Percentiles rank a stretch among this genome's conserved stretches.
phyloP scores from a whole-genome alignment of 331 rosid species.

The Pyracantha coccinea region DNA sequence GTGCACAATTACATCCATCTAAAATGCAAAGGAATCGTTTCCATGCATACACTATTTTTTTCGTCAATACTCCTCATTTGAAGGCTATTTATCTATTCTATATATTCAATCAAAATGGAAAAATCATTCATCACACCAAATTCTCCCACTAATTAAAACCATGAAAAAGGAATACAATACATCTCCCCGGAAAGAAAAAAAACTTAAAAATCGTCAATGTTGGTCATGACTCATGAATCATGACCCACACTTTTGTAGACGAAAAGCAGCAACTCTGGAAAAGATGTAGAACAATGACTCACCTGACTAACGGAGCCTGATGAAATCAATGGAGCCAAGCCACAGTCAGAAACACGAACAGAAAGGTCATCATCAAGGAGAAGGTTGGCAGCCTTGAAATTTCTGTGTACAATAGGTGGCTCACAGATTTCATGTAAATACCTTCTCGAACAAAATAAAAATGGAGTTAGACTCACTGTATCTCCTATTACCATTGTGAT shows the following conservation, averaged over 20 bases:
- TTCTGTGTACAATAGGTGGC: constrained; percentile 79
- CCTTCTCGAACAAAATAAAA: constrained; percentile 36
- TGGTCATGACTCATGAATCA: neutral
- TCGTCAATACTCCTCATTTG: neutral
- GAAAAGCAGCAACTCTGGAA: neutral
- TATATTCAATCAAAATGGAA: neutral
- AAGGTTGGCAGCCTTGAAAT: constrained; percentile 75
- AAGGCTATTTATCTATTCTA: neutral
- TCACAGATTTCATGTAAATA: constrained; percentile 79
- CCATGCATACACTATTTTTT: neutral
- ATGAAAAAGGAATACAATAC: neutral
- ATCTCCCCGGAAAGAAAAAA: neutral
- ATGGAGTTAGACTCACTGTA: neutral
- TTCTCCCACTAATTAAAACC: neutral
- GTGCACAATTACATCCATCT: neutral
- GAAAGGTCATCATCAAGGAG: constrained; percentile 81
- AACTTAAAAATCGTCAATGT: neutral
- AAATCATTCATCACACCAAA: neutral
- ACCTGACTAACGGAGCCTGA: constrained; percentile 89
- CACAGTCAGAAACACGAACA: constrained; percentile 74
- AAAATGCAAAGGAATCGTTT: neutral
- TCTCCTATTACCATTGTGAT: neutral
- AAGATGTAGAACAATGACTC: constrained; percentile 11
- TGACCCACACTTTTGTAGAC: neutral
- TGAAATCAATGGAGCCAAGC: constrained; percentile 76